Conservation (phyloP, 129 eudicot genomes). For the Scalesia atractyloides region DNA sequence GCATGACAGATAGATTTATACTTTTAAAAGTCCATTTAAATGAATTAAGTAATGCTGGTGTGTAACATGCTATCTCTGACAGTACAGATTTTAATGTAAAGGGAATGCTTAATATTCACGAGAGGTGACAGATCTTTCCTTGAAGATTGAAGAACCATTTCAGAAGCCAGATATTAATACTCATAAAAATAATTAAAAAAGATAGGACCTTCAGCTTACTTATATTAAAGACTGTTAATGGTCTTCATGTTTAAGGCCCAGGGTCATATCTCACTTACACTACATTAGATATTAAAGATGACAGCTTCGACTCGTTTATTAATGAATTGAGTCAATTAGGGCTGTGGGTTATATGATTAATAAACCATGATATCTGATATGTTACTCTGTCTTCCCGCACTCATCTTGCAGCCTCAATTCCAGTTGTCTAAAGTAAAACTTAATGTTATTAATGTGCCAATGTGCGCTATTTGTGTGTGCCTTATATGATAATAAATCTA, state of each 20-base stretch:
- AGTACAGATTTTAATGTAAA: not conserved
- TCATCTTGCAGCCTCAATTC: not conserved
- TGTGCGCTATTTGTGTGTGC: not conserved
- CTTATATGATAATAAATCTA: not conserved
- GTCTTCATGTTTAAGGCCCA: not conserved
- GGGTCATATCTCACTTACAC: not conserved
- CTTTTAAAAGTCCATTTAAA: not conserved
- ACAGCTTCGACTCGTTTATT: not conserved
- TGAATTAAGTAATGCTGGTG: not conserved
- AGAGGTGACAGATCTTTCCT: not conserved
- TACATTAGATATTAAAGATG: not conserved
- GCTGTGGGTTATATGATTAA: constrained; percentile 4
- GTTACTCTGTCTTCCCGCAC: not conserved
- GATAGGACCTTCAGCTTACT: not conserved
- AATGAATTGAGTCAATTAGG: not conserved
- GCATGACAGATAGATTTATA: not conserved
- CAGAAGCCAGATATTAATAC: no score
- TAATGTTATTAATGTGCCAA: not conserved
- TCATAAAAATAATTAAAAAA: not conserved
- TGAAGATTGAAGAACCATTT: not conserved
- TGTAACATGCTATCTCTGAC: constrained; percentile 9
- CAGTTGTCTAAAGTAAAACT: not conserved
- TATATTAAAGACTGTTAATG: not conserved
- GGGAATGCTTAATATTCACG: not conserved
- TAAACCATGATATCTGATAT: not conserved